These are phyloP conservation scores for Colletotrichum filicis DNA, from an alignment of 2,329 filamentous ascomycete genomes.

Conservation along the genomic window DNA sequence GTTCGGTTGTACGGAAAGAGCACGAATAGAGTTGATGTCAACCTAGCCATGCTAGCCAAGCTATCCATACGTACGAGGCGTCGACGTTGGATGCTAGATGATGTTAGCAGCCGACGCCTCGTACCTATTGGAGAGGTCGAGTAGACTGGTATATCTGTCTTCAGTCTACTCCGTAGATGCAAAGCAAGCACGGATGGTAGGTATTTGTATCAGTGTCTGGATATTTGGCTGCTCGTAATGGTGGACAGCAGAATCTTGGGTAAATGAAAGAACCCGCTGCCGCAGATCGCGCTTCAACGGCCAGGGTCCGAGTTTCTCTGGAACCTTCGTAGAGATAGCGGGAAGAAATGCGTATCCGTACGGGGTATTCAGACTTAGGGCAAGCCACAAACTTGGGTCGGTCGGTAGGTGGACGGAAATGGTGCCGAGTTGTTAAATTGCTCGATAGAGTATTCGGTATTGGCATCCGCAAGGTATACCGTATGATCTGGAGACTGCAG, in stretches of 20 bases:
- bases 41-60: background rate
- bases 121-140: background rate
- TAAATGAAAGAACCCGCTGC: conserved; percentile 2
- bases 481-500: background rate
- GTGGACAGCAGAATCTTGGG: conserved; percentile 15
- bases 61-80: background rate
- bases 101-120: conserved; percentile 2
- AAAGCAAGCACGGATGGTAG: background rate
- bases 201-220: background rate
- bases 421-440: background rate
- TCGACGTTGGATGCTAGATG: conserved; percentile 5
- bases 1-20: background rate
- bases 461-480: too few relatives aligned
- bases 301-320: conserved; percentile 7
- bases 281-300: background rate
- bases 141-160: background rate
- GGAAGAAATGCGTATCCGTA: background rate
- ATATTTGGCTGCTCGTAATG: conserved; percentile 9
- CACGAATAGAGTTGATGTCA: background rate
- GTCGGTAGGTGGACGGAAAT: background rate
- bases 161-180: background rate
- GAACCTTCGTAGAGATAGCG: background rate
- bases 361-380: background rate
- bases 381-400: background rate
- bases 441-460: too few relatives aligned